Evolutionary conservation across 768 basidiomycete genomes (phyloP).

Genomic region (Amanita pallidorosea): DNA sequence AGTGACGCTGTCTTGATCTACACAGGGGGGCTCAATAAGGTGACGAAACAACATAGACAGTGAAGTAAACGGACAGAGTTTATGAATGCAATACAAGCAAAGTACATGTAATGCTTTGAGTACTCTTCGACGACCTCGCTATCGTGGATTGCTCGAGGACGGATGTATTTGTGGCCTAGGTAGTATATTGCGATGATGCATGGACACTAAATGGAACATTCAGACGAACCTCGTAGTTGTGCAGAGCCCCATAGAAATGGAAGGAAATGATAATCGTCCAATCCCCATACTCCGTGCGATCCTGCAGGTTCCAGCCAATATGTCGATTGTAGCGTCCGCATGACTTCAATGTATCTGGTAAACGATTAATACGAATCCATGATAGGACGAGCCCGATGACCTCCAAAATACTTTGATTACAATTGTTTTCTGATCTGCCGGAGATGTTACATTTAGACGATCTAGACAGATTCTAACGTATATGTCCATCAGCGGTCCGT

Average conservation of each 20-base stretch:
- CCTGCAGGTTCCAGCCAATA: slow-evolving; percentile 99
- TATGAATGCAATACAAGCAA: slow-evolving; percentile 92
- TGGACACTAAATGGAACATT: neutral
- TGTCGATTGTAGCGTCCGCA: slow-evolving; percentile 81
- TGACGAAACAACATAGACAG: neutral
- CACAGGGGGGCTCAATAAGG: neutral
- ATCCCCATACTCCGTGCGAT: slow-evolving; percentile 97
- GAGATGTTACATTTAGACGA: slow-evolving; percentile 50
- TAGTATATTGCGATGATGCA: neutral
- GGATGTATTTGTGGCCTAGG: slow-evolving; percentile 78
- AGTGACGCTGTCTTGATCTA: slow-evolving; percentile 94
- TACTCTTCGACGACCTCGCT: slow-evolving; percentile 87
- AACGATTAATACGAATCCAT: slow-evolving; percentile 8
- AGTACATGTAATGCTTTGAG: slow-evolving; percentile 90
- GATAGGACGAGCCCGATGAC: slow-evolving; percentile 23
- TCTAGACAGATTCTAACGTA: slow-evolving; percentile 67
- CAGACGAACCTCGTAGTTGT: slow-evolving; percentile 50
- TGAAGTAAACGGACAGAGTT: slow-evolving; percentile 59
- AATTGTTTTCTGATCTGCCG: slow-evolving; percentile 61
- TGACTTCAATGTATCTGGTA: slow-evolving; percentile 67
- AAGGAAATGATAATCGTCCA: slow-evolving; percentile 95
- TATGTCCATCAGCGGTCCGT: neutral
- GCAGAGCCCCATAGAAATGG: slow-evolving; percentile 84
- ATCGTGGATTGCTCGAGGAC: slow-evolving; percentile 90
- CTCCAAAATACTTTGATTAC: slow-evolving; percentile 87